Evolutionary conservation across 1,284 basidiomycete species (phyloP).

Genomic region (Rhizoctonia solani): DNA sequence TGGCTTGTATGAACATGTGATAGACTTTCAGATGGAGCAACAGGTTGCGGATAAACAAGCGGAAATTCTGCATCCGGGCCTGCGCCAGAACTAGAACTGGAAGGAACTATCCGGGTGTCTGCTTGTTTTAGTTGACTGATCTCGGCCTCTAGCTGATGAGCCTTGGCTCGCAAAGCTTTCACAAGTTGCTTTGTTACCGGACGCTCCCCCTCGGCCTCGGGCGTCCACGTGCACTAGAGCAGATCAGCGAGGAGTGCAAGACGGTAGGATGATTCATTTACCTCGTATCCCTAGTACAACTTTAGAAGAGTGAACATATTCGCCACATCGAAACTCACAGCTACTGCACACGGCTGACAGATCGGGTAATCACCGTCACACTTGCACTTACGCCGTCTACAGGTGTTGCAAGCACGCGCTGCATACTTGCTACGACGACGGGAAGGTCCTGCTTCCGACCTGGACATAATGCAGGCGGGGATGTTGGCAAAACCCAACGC

Average conservation of each 20-base stretch:
- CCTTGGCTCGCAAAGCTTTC: conserved; percentile 10
- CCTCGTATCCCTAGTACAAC: conserved; percentile 15
- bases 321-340: background rate
- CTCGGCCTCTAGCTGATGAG: background rate
- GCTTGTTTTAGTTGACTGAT: background rate
- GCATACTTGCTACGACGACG: conserved; percentile 8
- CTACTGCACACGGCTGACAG: conserved; percentile 2
- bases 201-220: background rate
- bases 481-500: too few species aligned
- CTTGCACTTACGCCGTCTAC: conserved; percentile 12
- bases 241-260: background rate
- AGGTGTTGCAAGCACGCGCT: conserved; percentile 1
- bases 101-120: background rate
- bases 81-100: background rate
- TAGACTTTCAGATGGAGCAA: too few species aligned
- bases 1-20: too few species aligned
- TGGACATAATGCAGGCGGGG: background rate
- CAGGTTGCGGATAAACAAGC: background rate
- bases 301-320: background rate
- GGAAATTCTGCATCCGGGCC: background rate
- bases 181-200: conserved; percentile 11
- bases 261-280: background rate
- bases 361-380: conserved; percentile 16
- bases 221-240: conserved; percentile 8
- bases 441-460: background rate